Evolutionary conservation across 768 basidiomycete species (phyloP).

Genomic region (Boletus sp.): DNA sequence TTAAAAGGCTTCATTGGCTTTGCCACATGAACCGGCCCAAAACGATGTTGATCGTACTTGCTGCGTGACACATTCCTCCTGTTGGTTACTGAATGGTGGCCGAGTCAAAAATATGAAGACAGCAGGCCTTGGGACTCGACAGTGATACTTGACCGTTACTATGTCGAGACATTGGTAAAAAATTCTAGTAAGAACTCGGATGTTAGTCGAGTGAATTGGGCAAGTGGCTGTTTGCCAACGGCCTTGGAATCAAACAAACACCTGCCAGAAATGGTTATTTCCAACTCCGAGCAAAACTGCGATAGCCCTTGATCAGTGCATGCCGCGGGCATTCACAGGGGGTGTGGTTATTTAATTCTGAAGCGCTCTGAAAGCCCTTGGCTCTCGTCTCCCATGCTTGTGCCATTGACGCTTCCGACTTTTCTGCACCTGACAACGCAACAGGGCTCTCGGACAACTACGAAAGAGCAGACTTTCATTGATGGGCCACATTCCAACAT

Average conservation of each 20-base stretch:
- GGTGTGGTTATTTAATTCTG: background rate
- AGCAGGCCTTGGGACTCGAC: no score
- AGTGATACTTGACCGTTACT: no score
- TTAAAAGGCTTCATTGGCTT: no score
- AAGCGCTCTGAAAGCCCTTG: background rate
- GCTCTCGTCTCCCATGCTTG: slow-evolving; percentile 14
- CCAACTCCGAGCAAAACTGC: background rate
- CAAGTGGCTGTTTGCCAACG: slow-evolving; percentile 22
- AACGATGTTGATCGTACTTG: no score
- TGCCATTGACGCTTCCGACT: slow-evolving; percentile 13
- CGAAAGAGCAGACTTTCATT: slow-evolving; percentile 20
- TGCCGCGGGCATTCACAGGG: background rate
- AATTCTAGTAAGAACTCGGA: no score
- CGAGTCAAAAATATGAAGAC: no score
- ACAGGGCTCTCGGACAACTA: slow-evolving; percentile 6
- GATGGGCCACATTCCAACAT: slow-evolving; percentile 17
- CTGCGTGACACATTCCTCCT: no score
- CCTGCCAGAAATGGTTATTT: slow-evolving; percentile 13
- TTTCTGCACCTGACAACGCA: slow-evolving; percentile 7
- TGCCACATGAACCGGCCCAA: no score
- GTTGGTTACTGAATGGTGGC: no score
- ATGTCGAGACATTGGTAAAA: no score
- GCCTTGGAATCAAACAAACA: slow-evolving; percentile 29
- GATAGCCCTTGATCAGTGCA: background rate
- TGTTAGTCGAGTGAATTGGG: background rate